Base-by-base conservation (phyloP, 2,329 filamentous ascomycete genomes). In the Graphilbum ipis-grandicollis region DNA sequence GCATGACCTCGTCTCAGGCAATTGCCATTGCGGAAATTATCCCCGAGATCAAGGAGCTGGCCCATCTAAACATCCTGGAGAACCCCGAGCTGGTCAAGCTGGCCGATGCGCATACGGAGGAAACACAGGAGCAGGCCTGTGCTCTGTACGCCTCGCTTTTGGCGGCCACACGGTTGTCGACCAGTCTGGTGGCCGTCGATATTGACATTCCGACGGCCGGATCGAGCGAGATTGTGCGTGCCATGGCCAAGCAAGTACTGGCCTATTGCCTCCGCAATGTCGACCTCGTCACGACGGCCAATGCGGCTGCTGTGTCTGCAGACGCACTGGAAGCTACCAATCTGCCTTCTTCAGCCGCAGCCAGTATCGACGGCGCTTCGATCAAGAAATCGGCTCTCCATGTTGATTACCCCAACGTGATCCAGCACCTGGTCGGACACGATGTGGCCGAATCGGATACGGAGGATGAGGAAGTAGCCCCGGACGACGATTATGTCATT, bases 401-500 rank as follows among this genome's bases (percentile, higher is more conserved):
- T 36, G 36, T 41, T 22, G 47, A 51, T 28, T 92, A 56, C 37
- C 84, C 85, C 4, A 82, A 93, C 44, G 80, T 93, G 4, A 65
- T 96, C 19, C 75, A 82, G 43, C 84, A 93, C 52, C 71, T 96
- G 31, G 81, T 94, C 23, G 86, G 86, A 5, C 71, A 82, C 46
- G 68, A 72, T 39, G 58, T 64, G 19, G 50, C 59, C 36, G 48
- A 54, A 26, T 62, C 52, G 54, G 71, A 52, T 54, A 68, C 50
- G 46, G 66, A 71, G 18, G 74, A 78, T 33, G 70, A 77, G 31
- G 73, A 78, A 3, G 65, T 75, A 10, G 79, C 84, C 7, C 81
- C 85, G 0, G 84, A 93, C 45, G 80, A 93, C 40, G 84, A 94
- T 54, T 96, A 96, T 55, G 85, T 96, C 32, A 90, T 96, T 48